Evolutionary conservation across 2,329 filamentous ascomycete genomes (phyloP).

Genomic region (Sarocladium brachiariae): DNA sequence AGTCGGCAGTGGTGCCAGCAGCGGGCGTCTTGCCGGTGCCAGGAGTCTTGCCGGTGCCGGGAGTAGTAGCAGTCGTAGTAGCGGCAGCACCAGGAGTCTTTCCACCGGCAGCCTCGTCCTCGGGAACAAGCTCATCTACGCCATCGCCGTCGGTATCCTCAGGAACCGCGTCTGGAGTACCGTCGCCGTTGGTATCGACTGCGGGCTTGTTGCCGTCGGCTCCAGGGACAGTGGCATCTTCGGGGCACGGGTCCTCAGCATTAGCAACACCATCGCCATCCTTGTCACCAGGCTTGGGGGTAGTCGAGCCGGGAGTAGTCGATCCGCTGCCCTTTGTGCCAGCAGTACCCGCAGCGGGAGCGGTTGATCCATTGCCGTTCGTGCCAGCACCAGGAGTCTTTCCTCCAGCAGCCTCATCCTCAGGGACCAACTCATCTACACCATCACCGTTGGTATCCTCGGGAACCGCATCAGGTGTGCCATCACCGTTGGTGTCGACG

Average conservation of each 20-base stretch:
- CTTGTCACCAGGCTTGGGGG: slow-evolving; percentile 1
- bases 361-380: neutral
- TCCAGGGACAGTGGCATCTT: neutral
- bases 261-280: neutral
- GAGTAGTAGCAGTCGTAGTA: too few relatives aligned
- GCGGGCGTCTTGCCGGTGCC: neutral
- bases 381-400: neutral
- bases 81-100: too few relatives aligned
- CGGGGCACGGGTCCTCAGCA: neutral
- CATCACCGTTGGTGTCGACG: neutral
- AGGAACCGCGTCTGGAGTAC: neutral
- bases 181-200: neutral
- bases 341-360: too few relatives aligned
- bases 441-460: neutral
- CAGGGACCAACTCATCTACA: neutral
- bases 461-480: neutral
- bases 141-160: neutral
- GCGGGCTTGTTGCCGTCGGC: neutral
- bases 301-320: neutral
- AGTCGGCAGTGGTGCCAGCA: neutral
- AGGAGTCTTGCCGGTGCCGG: too few relatives aligned
- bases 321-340: too few relatives aligned
- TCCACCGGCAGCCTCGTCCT: neutral
- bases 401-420: neutral
- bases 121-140: neutral